phyloP scores from a whole-genome alignment of 2,329 filamentous ascomycete genomes.

The Fusarium robinianum region DNA sequence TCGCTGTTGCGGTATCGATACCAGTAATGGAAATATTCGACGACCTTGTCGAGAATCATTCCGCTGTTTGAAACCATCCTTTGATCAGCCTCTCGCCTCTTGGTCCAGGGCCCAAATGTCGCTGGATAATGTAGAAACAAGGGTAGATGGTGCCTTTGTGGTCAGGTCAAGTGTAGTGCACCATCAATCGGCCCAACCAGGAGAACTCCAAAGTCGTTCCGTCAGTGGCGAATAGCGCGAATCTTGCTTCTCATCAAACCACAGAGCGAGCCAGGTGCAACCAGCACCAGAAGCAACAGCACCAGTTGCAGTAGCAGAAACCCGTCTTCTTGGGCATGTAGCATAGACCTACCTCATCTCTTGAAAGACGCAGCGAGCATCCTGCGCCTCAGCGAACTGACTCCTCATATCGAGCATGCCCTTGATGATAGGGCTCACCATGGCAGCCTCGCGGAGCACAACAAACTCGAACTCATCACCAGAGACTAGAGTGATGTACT shows the following conservation, averaged over 20 bases:
- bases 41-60: constrained; percentile 76
- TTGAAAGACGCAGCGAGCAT: constrained; percentile 68
- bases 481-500: constrained; percentile 79
- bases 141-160: constrained; percentile 23
- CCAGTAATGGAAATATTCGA: constrained; percentile 84
- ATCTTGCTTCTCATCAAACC: constrained; percentile 45
- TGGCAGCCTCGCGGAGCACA: constrained; percentile 70
- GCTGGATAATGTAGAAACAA: constrained; percentile 18
- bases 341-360: constrained; percentile 67
- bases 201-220: constrained; percentile 44
- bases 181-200: constrained; percentile 54
- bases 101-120: constrained; percentile 5
- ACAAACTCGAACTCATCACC: constrained; percentile 78
- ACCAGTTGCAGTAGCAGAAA: no score
- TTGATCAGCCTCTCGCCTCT: constrained; percentile 33
- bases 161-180: constrained; percentile 70
- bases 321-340: constrained; percentile 16
- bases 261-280: constrained; percentile 17
- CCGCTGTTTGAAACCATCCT: constrained; percentile 55
- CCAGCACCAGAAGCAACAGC: no score
- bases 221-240: constrained; percentile 53
- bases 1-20: constrained; percentile 71
- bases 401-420: constrained; percentile 74
- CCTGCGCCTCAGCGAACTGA: constrained; percentile 67
- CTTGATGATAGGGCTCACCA: constrained; percentile 72